A percentile compares a stretch with the other conserved stretches of the same genome.
Conservation (phyloP, 1,284 basidiomycete species). For the Moniliella sp. region DNA sequence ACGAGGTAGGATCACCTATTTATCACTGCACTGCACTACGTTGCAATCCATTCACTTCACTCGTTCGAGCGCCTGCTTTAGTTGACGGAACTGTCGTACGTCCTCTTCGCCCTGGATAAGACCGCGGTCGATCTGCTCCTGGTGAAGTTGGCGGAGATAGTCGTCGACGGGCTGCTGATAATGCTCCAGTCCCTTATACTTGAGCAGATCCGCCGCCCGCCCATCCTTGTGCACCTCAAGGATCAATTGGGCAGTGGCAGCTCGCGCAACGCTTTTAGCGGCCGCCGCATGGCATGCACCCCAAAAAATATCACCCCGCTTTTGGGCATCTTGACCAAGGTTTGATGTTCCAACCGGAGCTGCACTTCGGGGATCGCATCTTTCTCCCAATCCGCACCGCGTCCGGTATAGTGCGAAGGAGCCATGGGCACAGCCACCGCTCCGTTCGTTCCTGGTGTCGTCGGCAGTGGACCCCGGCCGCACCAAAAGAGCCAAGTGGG, state of each 20-base stretch:
- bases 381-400: slow-evolving; percentile 1
- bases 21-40: no score
- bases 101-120: slow-evolving; percentile 28
- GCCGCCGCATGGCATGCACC: slow-evolving; percentile 36
- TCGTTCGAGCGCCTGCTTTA: no score
- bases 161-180: slow-evolving; percentile 34
- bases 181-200: slow-evolving; percentile 35
- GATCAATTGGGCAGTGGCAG: slow-evolving; percentile 35
- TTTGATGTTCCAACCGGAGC: no score
- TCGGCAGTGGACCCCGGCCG: slow-evolving; percentile 10
- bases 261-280: slow-evolving; percentile 34
- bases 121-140: slow-evolving; percentile 34
- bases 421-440: slow-evolving; percentile 2
- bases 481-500: slow-evolving; percentile 34
- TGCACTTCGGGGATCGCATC: slow-evolving; percentile 26
- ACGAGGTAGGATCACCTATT: no score
- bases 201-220: slow-evolving; percentile 31
- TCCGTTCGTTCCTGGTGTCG: no score
- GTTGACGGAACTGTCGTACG: slow-evolving; percentile 8
- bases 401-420: slow-evolving; percentile 2
- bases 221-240: slow-evolving; percentile 35
- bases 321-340: no score
- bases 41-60: no score
- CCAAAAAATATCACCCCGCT: no score
- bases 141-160: slow-evolving; percentile 34